Evolutionary conservation across 345 rosid genomes (phyloP), one percentile per base, ranked within the genome.

Genomic region (Eucalyptus dawsonii): DNA sequence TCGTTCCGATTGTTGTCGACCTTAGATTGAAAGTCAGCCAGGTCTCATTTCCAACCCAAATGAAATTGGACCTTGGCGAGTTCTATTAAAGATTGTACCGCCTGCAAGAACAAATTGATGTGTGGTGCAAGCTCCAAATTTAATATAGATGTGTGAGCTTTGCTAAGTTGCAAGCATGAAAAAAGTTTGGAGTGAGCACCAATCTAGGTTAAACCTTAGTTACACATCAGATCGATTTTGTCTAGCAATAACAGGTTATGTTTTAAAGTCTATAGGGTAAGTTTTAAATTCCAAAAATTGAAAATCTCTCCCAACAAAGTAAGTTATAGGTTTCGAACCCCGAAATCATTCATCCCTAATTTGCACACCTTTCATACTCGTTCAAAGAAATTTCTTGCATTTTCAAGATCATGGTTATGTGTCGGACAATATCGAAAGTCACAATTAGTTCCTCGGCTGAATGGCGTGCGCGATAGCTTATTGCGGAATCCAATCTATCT

Each of bases 401-500:
- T 27, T 27, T 60, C 4, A 12, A 13, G 31, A 60, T 60, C 8
- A 60, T 60, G 31, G 8, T 60, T 60, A 60, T 60, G n/a, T 27
- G 31, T 60, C 69, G 1, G 27, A 27, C 1, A 60, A 60, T 60
- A 60, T 5, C 4, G 0, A 25, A 27, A 60, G n/a, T 60, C 67
- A 27, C 67, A 24, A 56, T 56, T 56, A 24, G 62, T 24, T 56
- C 62, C 29, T 56, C 6, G 3, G 12, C 0, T 9, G 6, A 22
- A 56, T 2, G 13, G 6, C 11, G 0, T 24, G 29, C 0, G 1
- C 3, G 6, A 2, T 10, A 22, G 12, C 6, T 56, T 56, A 0
- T 19, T 0, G 10, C 0, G 11, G 6, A 3, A 2, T 24, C 29
- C 29, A 56, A 9, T 24, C 0, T 10, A 1, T 56, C 29, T 56